Evolutionary conservation across 1,139 yeast genomes (phyloP), one percentile per base, ranked within the genome.

Genomic region (Lodderomyces pseudojiufengensis): DNA sequence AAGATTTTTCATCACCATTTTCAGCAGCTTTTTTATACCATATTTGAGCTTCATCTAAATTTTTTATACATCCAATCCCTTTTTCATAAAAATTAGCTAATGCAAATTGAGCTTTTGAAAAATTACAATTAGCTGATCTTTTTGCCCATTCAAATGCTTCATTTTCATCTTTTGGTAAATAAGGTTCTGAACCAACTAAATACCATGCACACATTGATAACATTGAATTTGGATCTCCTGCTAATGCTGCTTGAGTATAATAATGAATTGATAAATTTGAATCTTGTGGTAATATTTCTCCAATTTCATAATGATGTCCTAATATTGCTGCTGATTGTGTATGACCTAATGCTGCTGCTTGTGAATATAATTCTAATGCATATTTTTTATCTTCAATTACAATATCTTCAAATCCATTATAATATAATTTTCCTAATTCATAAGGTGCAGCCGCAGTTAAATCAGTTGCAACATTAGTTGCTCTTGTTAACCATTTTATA

Each of bases 191-290:
- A 1, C 98, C 98, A 24, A 87, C 84, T 57, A 90, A 70, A 57
- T 88, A 92, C 97, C 97, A 92, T 2, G 97, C 97, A 59, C 97
- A 88, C 70, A 92, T 72, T 3, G 95, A 90, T 51, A 90, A 69
- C 95, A 90, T 92, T 11, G 95, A 83, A 36, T 76, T 80, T 2
- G 95, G 77, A 57, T 92, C 95, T 5, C 96, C 96, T 2, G 84
- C 83, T 31, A 82, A 60, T 0, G 97, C 96, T 0, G 95, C 95
- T 48, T 84, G 81, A 0, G 96, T 88, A 57, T 87, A 92, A 56
- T 90, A 92, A 57, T 92, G 97, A 33, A 92, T 86, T 1, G 95
- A 83, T 37, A 92, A 69, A 47, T 86, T 84, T 1, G 92, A 72
- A 56, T 92, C 95, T 47, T 80, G 85, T 1, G 88, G 85, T 11